A percentile compares a stretch with the other conserved stretches of the same genome.
phyloP scores from a whole-genome alignment of 345 rosid genomes.

The Hirschfeldia incana region DNA sequence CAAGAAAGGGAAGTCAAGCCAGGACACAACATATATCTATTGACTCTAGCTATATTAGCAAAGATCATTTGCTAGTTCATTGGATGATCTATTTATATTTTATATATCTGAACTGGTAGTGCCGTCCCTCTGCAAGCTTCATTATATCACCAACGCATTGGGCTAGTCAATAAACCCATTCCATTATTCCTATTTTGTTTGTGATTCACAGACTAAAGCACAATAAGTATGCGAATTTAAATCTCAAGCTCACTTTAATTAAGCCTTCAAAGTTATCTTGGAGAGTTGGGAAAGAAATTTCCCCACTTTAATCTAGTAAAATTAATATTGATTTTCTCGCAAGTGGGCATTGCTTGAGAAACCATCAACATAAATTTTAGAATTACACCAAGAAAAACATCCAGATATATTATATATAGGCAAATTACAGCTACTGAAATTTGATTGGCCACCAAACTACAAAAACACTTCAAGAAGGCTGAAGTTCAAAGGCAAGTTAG shows the following conservation, averaged over 20 bases:
- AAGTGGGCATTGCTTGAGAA: slow-evolving; percentile 36
- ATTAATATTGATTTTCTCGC: not conserved
- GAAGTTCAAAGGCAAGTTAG: slow-evolving; percentile 35
- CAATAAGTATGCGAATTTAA: not conserved
- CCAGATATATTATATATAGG: slow-evolving; percentile 17
- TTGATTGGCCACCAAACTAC: slow-evolving; percentile 39
- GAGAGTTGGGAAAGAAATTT: not conserved
- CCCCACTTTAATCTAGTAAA: not conserved
- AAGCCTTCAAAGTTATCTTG: slow-evolving; percentile 3
- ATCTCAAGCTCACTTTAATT: not conserved
- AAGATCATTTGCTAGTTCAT: no score
- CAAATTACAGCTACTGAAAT: slow-evolving; percentile 19
- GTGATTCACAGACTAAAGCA: not conserved
- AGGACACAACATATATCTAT: no score
- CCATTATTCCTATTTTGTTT: not conserved
- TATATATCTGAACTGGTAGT: no score
- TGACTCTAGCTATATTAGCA: no score
- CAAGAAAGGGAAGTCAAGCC: no score
- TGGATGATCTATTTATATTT: no score
- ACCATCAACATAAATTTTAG: slow-evolving; percentile 22
- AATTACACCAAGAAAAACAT: slow-evolving; percentile 19
- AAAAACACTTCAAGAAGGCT: slow-evolving; percentile 33
- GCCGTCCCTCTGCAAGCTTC: no score
- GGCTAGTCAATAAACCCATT: not conserved
- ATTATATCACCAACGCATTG: not conserved